Base-by-base conservation (phyloP, 2,329 filamentous ascomycete species). In the Hawksworthiomyces lignivorus region DNA sequence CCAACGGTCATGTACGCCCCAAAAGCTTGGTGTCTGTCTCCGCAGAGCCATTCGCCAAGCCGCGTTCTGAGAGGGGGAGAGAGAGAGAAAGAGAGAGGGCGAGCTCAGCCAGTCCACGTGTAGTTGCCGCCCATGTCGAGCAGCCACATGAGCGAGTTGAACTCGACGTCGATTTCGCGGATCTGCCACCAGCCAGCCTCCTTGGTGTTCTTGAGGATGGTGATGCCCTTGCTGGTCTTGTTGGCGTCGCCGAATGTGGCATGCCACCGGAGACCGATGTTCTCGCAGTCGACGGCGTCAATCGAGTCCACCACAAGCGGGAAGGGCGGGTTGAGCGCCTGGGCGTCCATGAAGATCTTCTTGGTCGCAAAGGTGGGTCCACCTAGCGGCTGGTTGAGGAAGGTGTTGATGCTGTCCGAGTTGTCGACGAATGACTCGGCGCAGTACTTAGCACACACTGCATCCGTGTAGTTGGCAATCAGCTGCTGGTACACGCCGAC, bases 51-150 rank as follows among this genome's bases (percentile, higher is more conserved):
- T n/a, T n/a, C n/a, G n/a, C 34, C 40, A 21, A 22, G n/a, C 26
- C 20, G 17, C 12, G 35, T 19, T 35, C n/a, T n/a, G n/a, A n/a
- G n/a, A n/a, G n/a, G n/a, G n/a, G n/a, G n/a, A n/a, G n/a, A n/a
- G n/a, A n/a, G n/a, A n/a, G n/a, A n/a, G n/a, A n/a, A n/a, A n/a
- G n/a, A n/a, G n/a, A n/a, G n/a, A n/a, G n/a, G n/a, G n/a, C n/a
- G n/a, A n/a, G n/a, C n/a, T n/a, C 36, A 39, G 19, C 31, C 36
- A 3, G 31, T 44, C 41, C 41, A 57, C 21, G 48, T 53, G 46
- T 55, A 60, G 51, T 46, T 58, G 35, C 56, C 55, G 4, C 63
- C 65, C 39, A 59, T 61, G 4, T 68, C 62, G 14, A 70, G 62
- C 22, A 50, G 39, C 43, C 45, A 50, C 35, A 39, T 41, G 27